These are phyloP conservation scores for Endothia cerciana DNA, from an alignment of 2,329 filamentous ascomycete species.

Conservation along the genomic window DNA sequence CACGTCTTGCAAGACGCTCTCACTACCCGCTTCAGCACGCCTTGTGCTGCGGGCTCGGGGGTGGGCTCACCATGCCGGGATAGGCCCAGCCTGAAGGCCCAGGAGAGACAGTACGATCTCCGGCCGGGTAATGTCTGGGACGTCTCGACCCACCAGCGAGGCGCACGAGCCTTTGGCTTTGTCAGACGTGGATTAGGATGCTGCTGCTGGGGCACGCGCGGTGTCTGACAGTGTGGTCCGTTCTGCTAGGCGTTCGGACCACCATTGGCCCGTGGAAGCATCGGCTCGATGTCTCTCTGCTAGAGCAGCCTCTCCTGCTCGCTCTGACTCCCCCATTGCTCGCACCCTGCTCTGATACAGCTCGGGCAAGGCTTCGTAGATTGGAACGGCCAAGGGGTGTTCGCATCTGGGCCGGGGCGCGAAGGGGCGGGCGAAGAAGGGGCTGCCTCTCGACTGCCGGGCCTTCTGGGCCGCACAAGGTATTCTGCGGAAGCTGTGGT, in stretches of 20 bases:
- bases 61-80: neutral
- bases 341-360: neutral
- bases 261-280: neutral
- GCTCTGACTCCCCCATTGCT: neutral
- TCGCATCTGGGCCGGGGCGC: neutral
- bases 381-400: too few relatives aligned
- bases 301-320: neutral
- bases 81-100: constrained; percentile 3
- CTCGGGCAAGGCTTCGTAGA: neutral
- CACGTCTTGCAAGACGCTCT: neutral
- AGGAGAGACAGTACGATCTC: neutral
- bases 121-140: neutral
- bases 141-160: constrained; percentile 7
- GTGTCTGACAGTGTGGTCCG: neutral
- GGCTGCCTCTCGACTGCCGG: neutral
- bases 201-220: neutral
- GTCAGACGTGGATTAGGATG: neutral
- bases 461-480: neutral
- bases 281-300: neutral
- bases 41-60: neutral
- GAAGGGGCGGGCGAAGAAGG: neutral
- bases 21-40: neutral
- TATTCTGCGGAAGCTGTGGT: neutral
- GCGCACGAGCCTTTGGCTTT: neutral
- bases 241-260: neutral